Percentiles rank a stretch among this genome's conserved stretches.
These are phyloP conservation scores for Coemansia reversa DNA, from an alignment of 192 early-diverging fungal genomes.

Conservation along the genomic window DNA sequence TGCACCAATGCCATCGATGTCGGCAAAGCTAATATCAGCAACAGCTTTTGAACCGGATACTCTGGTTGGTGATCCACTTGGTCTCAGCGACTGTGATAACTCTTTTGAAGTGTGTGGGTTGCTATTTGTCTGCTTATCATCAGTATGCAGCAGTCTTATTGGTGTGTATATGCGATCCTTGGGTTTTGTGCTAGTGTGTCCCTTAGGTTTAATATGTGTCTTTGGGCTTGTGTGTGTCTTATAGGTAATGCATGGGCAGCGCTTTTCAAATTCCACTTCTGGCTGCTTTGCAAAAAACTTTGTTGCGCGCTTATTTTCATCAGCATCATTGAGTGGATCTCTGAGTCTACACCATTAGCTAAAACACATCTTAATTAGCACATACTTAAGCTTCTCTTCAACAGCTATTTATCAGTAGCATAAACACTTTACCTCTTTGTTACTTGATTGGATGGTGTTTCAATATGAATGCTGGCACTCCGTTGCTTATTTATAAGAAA, in stretches of 20 bases:
- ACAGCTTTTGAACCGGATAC: conserved; percentile 37
- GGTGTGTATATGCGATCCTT: not conserved
- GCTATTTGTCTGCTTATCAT: not conserved
- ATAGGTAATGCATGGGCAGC: no score
- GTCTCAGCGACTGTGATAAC: conserved; percentile 22
- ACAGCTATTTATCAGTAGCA: no score
- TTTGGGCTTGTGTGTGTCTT: no score
- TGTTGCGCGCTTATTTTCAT: no score
- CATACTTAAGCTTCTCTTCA: no score
- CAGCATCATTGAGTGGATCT: no score
- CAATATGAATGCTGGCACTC: not conserved
- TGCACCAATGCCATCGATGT: conserved; percentile 1
- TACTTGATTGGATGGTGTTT: not conserved
- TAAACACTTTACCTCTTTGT: conserved; percentile 1
- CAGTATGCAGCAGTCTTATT: not conserved
- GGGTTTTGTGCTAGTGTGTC: not conserved
- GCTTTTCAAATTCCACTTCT: no score
- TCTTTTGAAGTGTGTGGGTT: conserved; percentile 20
- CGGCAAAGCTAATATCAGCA: conserved; percentile 22
- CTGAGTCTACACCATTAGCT: no score
- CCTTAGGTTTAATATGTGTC: no score
- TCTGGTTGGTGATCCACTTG: conserved; percentile 38
- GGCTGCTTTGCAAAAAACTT: no score
- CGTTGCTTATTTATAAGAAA: not conserved
- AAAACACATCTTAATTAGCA: no score